Evolutionary conservation across 148 eudicot genomes (phyloP), one percentile per base, ranked within the genome.

Genomic region (Rhododendron mucronatum): DNA sequence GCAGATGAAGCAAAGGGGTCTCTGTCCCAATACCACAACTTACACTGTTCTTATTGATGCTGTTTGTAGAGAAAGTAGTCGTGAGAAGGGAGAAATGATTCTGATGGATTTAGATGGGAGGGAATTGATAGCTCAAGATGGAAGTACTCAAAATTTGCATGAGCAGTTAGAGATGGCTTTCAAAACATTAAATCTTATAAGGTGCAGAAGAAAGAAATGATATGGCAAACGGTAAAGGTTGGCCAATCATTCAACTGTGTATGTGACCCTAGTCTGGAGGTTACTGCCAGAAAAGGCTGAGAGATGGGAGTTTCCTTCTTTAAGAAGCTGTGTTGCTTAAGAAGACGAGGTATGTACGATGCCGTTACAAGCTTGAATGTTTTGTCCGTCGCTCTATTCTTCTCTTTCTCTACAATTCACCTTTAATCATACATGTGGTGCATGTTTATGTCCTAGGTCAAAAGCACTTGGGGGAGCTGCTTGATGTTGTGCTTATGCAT

Each of bases 1-100:
- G 86, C 98, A 95, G 93, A 89, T 96, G 98, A 96, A 95, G 89
- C 85, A 75, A 82, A 94, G 84, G 87, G 88, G 92, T 86, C 84
- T 96, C 53, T 91, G 91, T 87, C 95, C 93, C 69, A 95, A 93
- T 89, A 77, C 81, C 50, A 94, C 95, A 15, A 94, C 95, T 12
- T 95, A 90, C 71, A 81, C 65, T 82, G 87, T 88, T 90, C 93
- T 96, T 44, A 83, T 90, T 86, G 85, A 88, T 63, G 94, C 92
- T 71, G 81, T 90, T 81, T 88, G 85, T 86, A n/a, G 78, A 47
- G 89, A 86, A 80, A 88, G 88, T 79, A 83, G 90, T 87, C 71
- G 57, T 79, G 86, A 39, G 23, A 92, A 88, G 45, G 92, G 95
- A 81, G 93, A 94, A 92, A 90, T 33, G 37, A 87, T 96, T 81